Evolutionary conservation across 176 grass and related monocot species (phyloP), one percentile per base, ranked within the genome.

Genomic region (Puccinellia tenuiflora): DNA sequence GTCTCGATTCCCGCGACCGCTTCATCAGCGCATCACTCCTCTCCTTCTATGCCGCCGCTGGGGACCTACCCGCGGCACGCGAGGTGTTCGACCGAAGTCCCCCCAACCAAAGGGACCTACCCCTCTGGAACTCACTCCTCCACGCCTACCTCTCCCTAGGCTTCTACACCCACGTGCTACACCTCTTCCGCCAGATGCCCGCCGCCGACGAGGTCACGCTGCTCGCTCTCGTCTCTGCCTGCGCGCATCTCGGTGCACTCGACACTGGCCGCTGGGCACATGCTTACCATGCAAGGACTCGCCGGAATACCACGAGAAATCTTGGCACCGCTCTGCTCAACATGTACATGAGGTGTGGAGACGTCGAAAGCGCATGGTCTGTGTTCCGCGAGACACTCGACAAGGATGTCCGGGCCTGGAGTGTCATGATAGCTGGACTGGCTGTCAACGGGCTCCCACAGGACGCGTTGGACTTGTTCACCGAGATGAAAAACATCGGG

Each of bases 271-370:
- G 81, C 54, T 88, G 81, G 86, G 76, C 77, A 18, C 81, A 88
- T 35, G 66, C 75, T 6, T 84, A 79, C 75, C 17, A 80, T 24
- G 67, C 55, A 48, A 68, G 81, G 31, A 79, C 29, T 52, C 53
- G 17, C 25, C 59, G 77, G 33, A 56, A 10, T 1, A 73, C 82
- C 60, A 84, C 86, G 7, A 30, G 29, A 38, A 84, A 79, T 37
- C 86, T 88, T 0, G 81, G 50, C 51, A 88, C 86, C 10, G 81
- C 81, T n/a, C 81, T 88, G 34, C 37, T 88, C 65, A 88, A 88
- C 81, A 88, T 88, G 86, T 88, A 88, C 45, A 71, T 83, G 39
- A 88, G 76, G 76, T 88, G 81, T 24, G 81, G 86, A 13, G 86
- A 88, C 15, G 60, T 88, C 13, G 65, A 73, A n/a, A 88, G 67